Percentiles rank a stretch among this genome's conserved stretches.
Evolutionary conservation across 2,329 filamentous ascomycete genomes (phyloP).

Genomic region (Penicillium sp.): DNA sequence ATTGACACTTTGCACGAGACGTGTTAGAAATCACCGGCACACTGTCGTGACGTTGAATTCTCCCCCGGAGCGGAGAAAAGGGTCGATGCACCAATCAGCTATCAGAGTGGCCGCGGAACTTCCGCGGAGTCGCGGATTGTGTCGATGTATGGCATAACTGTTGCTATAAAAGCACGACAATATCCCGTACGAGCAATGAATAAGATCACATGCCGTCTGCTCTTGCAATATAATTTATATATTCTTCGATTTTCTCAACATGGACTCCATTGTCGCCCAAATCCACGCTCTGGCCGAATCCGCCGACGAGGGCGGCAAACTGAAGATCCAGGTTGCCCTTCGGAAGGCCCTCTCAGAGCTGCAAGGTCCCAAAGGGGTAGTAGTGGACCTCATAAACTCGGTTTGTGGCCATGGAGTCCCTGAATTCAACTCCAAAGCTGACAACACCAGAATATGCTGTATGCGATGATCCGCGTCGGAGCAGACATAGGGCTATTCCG

Average conservation of each 20-base stretch:
- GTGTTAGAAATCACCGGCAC: neutral
- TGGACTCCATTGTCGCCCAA: conserved; percentile 21
- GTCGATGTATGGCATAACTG: neutral
- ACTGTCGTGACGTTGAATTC: neutral
- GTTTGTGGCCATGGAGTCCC: conserved; percentile 8
- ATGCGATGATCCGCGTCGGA: conserved; percentile 16
- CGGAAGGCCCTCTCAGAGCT: conserved; percentile 11
- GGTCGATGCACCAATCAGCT: conserved; percentile 15
- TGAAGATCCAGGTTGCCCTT: conserved; percentile 19
- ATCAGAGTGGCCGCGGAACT: conserved; percentile 12
- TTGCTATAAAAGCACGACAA: neutral
- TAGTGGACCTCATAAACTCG: conserved; percentile 16
- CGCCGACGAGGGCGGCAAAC: conserved; percentile 19
- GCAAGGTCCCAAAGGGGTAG: conserved; percentile 17
- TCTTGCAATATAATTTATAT: neutral
- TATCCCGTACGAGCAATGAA: neutral
- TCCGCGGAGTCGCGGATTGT: conserved; percentile 11
- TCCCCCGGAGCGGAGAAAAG: no score
- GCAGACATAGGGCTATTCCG: conserved; percentile 18
- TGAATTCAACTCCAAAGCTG: neutral
- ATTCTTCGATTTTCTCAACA: neutral
- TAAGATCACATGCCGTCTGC: neutral
- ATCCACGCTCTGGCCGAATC: conserved; percentile 17
- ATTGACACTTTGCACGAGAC: neutral
- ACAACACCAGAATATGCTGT: conserved; percentile 12